phyloP scores from a whole-genome alignment of 2,329 filamentous ascomycete species.

The Chalaropsis ovoidea region DNA sequence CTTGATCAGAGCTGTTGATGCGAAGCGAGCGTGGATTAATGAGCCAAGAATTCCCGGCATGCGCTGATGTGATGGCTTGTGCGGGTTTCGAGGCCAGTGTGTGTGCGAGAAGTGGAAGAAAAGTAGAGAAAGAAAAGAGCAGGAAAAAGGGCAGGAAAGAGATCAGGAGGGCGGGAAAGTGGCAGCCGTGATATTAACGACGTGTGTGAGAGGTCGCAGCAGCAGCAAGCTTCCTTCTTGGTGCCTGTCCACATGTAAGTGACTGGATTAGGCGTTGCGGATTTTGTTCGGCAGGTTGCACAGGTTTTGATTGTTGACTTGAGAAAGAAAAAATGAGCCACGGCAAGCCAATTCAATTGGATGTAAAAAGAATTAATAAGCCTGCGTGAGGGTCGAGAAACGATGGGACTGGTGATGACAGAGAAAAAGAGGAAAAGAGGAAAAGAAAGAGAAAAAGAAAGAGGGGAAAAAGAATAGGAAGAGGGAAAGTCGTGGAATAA shows the following conservation, averaged over 20 bases:
- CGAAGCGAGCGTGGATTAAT: conserved; percentile 6
- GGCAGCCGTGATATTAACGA: neutral
- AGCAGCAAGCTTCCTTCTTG: neutral
- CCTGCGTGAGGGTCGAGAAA: too few relatives aligned
- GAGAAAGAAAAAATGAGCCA: neutral
- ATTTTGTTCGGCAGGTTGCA: neutral
- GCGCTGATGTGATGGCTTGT: conserved; percentile 15
- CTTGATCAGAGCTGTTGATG: conserved; percentile 15
- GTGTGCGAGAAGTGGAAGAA: neutral
- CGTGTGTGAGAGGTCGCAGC: neutral
- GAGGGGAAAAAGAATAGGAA: neutral
- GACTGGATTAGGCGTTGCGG: neutral
- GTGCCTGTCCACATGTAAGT: neutral
- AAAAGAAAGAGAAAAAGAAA: neutral
- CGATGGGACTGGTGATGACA: neutral
- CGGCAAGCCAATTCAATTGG: too few relatives aligned
- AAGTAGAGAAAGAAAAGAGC: neutral
- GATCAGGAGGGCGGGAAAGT: neutral
- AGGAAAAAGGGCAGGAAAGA: neutral
- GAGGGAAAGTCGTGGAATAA: neutral
- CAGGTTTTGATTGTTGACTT: neutral
- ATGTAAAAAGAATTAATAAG: too few relatives aligned
- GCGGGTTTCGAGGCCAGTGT: conserved; percentile 9
- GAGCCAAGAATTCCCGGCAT: conserved; percentile 12
- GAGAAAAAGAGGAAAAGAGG: neutral